Evolutionary conservation across 2,329 filamentous ascomycete genomes (phyloP).

Genomic region (Fusarium globosum): DNA sequence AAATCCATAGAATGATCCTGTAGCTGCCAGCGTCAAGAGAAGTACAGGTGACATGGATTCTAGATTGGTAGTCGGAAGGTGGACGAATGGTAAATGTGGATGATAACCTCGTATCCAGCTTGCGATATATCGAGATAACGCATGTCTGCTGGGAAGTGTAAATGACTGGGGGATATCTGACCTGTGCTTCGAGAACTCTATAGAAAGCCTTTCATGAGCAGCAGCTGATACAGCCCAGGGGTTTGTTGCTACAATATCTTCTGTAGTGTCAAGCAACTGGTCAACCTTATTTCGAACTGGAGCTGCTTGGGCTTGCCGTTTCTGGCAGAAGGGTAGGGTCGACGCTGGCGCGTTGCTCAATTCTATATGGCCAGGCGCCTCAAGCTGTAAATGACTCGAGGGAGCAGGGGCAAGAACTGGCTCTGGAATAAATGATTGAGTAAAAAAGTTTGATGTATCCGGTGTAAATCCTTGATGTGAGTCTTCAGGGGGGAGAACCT

Average conservation of each 20-base stretch:
- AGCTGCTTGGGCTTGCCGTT: not conserved
- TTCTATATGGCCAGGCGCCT: not conserved
- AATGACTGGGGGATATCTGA: not conserved
- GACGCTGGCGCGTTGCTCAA: not conserved
- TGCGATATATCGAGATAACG: conserved; percentile 20
- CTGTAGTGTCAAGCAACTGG: not conserved
- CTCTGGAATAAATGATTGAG: not conserved
- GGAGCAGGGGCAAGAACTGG: not conserved
- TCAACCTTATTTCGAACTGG: not conserved
- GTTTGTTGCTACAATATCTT: conserved; percentile 1
- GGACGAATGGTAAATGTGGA: conserved; percentile 22
- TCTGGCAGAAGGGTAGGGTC: not conserved
- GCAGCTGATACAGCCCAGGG: not conserved
- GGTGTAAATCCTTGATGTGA: not conserved
- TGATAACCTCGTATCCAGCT: conserved; percentile 28
- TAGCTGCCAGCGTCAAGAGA: not conserved
- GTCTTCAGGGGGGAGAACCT: not conserved
- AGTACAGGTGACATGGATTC: not conserved
- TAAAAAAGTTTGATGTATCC: not conserved
- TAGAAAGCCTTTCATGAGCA: not conserved
- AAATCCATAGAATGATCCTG: not conserved
- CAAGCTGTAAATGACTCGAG: not conserved
- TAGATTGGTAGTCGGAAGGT: conserved; percentile 5
- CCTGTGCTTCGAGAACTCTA: not conserved
- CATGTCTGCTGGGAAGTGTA: conserved; percentile 16